A percentile compares a stretch with the other conserved stretches of the same genome.
These are phyloP conservation scores for Thelephora terrestris DNA, from an alignment of 1,284 basidiomycete species.

Conservation along the genomic window DNA sequence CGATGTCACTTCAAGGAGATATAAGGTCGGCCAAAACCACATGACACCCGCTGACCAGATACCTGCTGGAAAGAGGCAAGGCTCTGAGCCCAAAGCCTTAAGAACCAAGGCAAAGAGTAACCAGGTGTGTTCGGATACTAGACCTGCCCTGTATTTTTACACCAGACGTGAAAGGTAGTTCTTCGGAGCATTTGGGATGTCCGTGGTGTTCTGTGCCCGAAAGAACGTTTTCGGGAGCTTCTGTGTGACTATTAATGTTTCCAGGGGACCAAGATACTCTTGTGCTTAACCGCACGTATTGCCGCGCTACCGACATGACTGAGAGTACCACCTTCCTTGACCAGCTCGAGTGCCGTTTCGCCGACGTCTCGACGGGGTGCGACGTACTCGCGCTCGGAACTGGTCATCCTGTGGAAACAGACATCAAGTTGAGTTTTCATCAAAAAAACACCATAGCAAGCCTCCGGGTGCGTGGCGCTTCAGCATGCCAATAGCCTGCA, in stretches of 20 bases:
- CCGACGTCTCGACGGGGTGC: slow-evolving; percentile 56
- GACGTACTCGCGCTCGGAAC: slow-evolving; percentile 57
- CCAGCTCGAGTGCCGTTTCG: slow-evolving; percentile 64
- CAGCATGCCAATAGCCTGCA: slow-evolving; percentile 38
- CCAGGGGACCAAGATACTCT: slow-evolving; percentile 46
- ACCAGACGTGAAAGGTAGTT: slow-evolving; percentile 13
- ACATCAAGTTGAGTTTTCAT: slow-evolving; percentile 18
- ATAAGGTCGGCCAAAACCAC: too few relatives aligned
- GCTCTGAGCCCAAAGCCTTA: too few relatives aligned
- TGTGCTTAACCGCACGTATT: slow-evolving; percentile 54
- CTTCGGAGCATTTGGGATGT: slow-evolving; percentile 29
- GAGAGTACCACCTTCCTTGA: slow-evolving; percentile 45
- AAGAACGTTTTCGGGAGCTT: slow-evolving; percentile 31
- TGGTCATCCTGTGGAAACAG: slow-evolving; percentile 36
- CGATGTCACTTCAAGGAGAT: too few relatives aligned
- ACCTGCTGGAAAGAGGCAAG: too few relatives aligned
- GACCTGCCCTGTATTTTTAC: too few relatives aligned
- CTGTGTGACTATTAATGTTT: slow-evolving; percentile 40
- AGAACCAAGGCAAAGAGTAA: too few relatives aligned
- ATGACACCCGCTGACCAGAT: too few relatives aligned
- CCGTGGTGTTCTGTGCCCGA: slow-evolving; percentile 27
- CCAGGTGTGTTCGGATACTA: too few relatives aligned
- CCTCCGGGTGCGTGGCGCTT: slow-evolving; percentile 40
- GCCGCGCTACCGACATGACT: slow-evolving; percentile 57
- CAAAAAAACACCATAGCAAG: slow-evolving; percentile 54